Evolutionary conservation across 805 yeast species (phyloP), one percentile per base, ranked within the genome.

Genomic region (Lachancea nothofagi): DNA sequence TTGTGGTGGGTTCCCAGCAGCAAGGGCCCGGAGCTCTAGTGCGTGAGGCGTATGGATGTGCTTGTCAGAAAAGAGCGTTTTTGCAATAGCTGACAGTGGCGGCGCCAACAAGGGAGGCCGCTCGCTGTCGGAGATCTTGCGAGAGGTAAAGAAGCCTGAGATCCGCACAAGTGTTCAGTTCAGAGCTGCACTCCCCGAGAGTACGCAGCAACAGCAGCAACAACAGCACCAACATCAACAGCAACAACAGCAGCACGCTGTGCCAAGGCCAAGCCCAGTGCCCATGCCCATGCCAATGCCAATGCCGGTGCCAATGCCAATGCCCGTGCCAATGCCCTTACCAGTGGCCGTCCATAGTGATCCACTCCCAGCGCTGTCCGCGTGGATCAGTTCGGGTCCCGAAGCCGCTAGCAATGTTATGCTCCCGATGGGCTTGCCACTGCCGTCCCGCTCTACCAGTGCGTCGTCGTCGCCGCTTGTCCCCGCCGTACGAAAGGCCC

Each of bases 111-210:
- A 21, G 18, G 33, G 41, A 8, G 42, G 28, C 5, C 42, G 42
- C n/a, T 27, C 42, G 33, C 29, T 38, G 23, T 19, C 32, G 3
- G 42, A 38, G 33, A 38, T 38, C 19, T 29, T 38, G 24, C 37
- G 42, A 4, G 38, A 28, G 15, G 32, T 33, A n/a, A 38, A 38
- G 33, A 38, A 38, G 23, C 42, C 42, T n/a, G 38, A 38, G 29
- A 38, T 38, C 24, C 28, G 42, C 7, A 4, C 18, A 4, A 26
- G 23, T 7, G 20, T 13, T 17, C 30, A 17, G 38, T 20, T 9
- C 25, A 3, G 22, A 4, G 32, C n/a, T n/a, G n/a, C n/a, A n/a
- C n/a, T n/a, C n/a, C n/a, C n/a, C n/a, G 10, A 15, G 6, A 5
- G 32, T 27, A 9, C 7, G 19, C 36, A 18, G 4, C 19, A 9